phyloP scores from a whole-genome alignment of 768 basidiomycete genomes.

The Astraeus odoratus region DNA sequence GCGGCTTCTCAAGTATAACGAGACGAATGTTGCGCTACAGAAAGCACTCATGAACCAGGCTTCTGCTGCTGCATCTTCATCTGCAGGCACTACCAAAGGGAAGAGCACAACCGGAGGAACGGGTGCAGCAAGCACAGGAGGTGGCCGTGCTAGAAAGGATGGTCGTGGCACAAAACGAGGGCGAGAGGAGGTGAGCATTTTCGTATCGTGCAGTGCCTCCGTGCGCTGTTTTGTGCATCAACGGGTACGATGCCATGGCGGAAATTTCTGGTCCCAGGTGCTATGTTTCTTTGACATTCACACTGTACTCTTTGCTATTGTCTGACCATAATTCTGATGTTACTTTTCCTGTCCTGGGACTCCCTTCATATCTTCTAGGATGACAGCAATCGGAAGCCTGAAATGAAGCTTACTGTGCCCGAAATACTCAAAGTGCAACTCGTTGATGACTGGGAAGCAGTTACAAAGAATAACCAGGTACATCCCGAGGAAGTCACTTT shows the following conservation, averaged over 20 bases:
- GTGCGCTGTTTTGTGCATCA: too few relatives aligned
- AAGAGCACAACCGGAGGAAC: slow-evolving; percentile 16
- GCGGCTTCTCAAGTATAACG: slow-evolving; percentile 81
- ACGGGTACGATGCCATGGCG: too few relatives aligned
- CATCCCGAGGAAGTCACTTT: slow-evolving; percentile 4
- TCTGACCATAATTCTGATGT: background rate
- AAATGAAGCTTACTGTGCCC: slow-evolving; percentile 86
- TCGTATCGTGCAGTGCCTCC: background rate
- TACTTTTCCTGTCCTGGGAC: background rate
- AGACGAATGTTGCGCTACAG: slow-evolving; percentile 72
- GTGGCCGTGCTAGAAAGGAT: slow-evolving; percentile 42
- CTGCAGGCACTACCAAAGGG: slow-evolving; percentile 23
- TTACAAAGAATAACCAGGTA: slow-evolving; percentile 93
- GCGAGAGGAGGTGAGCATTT: slow-evolving; percentile 58
- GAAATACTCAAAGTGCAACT: slow-evolving; percentile 84
- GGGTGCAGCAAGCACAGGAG: slow-evolving; percentile 22
- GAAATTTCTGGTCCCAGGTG: too few relatives aligned
- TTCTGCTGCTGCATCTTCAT: slow-evolving; percentile 35
- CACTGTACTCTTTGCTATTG: slow-evolving; percentile 1
- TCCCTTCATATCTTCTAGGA: slow-evolving; percentile 39
- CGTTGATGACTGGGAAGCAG: slow-evolving; percentile 96
- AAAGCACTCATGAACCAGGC: slow-evolving; percentile 51
- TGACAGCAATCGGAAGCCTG: slow-evolving; percentile 71
- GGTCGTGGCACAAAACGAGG: slow-evolving; percentile 63
- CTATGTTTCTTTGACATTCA: too few relatives aligned